Evolutionary conservation across 2,329 filamentous ascomycete species (phyloP).

Genomic region (Apiospora phragmitis): DNA sequence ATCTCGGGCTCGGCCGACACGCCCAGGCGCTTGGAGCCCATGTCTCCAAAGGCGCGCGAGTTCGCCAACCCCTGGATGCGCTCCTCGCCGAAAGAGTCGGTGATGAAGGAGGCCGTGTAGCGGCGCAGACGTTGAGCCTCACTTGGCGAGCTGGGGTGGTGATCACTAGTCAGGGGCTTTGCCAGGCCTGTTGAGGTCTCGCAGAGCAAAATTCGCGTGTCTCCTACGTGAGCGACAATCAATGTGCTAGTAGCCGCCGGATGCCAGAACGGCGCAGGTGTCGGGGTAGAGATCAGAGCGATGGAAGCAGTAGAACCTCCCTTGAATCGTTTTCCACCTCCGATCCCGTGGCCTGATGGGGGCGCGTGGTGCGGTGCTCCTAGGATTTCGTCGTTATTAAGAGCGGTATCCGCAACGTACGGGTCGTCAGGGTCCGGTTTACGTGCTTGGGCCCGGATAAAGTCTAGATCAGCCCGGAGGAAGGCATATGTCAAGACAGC

Average conservation of each 20-base stretch:
- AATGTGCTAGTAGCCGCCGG: conserved; percentile 82
- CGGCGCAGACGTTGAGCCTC: conserved; percentile 83
- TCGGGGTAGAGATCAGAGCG: conserved; percentile 88
- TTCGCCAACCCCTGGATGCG: conserved; percentile 93
- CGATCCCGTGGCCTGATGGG: conserved; percentile 64
- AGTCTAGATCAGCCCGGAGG: conserved; percentile 90
- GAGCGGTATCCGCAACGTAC: conserved; percentile 69
- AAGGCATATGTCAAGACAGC: conserved; percentile 89
- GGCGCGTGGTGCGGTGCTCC: conserved; percentile 57
- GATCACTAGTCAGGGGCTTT: conserved; percentile 82
- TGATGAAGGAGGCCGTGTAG: conserved; percentile 82
- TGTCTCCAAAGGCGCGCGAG: conserved; percentile 91
- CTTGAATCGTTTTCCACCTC: conserved; percentile 77
- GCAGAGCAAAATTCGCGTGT: conserved; percentile 88
- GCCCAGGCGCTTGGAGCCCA: conserved; percentile 86
- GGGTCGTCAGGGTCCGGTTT: conserved; percentile 76
- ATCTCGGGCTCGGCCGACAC: conserved; percentile 94
- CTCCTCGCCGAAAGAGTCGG: conserved; percentile 96
- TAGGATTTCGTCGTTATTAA: conserved; percentile 84
- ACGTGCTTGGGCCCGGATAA: conserved; percentile 82
- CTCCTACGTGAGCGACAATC: conserved; percentile 86
- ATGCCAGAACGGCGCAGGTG: conserved; percentile 92
- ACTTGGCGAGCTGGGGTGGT: conserved; percentile 84
- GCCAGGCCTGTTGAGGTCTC: conserved; percentile 80
- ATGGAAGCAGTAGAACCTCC: conserved; percentile 92